These are phyloP conservation scores for Candida tropicalis DNA, from an alignment of 1,139 yeast genomes.

Conservation along the genomic window DNA sequence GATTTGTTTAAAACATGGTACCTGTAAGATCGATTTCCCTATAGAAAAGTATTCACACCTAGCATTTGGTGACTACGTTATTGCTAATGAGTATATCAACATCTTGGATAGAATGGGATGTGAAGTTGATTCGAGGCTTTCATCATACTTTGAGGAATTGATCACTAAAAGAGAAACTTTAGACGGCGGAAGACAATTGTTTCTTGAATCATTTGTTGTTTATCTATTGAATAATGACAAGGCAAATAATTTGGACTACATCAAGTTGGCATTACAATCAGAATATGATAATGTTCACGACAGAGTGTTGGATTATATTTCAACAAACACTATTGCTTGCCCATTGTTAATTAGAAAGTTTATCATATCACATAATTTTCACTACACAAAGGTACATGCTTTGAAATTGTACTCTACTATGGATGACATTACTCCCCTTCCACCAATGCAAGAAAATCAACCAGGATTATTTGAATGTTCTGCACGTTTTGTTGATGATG, in stretches of 20 bases:
- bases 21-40: neutral
- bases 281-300: constrained; percentile 12
- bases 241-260: constrained; percentile 1
- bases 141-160: constrained; percentile 6
- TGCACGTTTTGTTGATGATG: constrained; percentile 35
- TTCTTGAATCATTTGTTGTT: constrained; percentile 11
- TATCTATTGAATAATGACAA: constrained; percentile 6
- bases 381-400: constrained; percentile 44
- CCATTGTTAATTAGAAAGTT: constrained; percentile 24
- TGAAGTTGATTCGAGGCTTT: neutral
- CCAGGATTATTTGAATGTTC: constrained; percentile 51
- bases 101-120: constrained; percentile 5
- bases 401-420: constrained; percentile 21
- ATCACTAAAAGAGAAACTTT: constrained; percentile 3
- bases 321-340: neutral
- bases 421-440: constrained; percentile 1
- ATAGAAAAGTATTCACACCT: neutral
- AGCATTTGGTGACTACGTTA: constrained; percentile 6
- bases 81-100: constrained; percentile 14
- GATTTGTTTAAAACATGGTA: constrained; percentile 8
- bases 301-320: constrained; percentile 9
- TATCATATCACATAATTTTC: constrained; percentile 24
- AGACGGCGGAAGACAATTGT: constrained; percentile 15
- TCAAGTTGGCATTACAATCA: constrained; percentile 9
- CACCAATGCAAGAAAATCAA: constrained; percentile 38